Evolutionary conservation across 306 rosid genomes (phyloP), one percentile per base, ranked within the genome.

Genomic region (Medicago ruthenica): DNA sequence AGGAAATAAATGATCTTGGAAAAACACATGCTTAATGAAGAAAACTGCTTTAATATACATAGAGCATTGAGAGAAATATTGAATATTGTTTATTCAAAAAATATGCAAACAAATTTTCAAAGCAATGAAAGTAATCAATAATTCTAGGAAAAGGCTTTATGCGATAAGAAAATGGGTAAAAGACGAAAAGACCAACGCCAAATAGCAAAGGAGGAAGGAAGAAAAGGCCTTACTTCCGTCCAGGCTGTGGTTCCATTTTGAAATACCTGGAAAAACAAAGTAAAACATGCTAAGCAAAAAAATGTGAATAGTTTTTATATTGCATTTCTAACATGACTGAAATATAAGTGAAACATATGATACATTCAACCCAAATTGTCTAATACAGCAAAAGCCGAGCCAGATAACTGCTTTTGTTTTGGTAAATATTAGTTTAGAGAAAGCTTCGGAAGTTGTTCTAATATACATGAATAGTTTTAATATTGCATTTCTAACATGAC

Each of bases 161-260:
- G 39, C 76, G 60, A 63, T 24, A 13, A 66, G n/a, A 76, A 80
- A 55, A 76, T 14, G 53, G 70, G 41, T 55, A 34, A 61, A 27
- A 31, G 7, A 20, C 41, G 18, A 34, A 37, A 47, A 45, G 36
- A 65, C 63, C 76, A 83, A 69, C 67, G 2, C 22, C 67, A 24
- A 60, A 75, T 48, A 65, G 21, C 14, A 59, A 39, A 51, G 34
- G 14, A 63, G 51, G 34, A 48, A 70, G 69, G 66, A 47, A 80
- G 76, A 57, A 75, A 67, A 69, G 70, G 67, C 65, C 95, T 85
- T 89, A 94, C 98, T 94, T 94, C 85, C 93, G 83, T 48, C 98
- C 98, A 51, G 97, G 97, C 44, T 77, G 85, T 71, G 97, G 97
- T 69, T 94, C 98, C 7, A 84, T 74, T 73, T 93, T 93, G 77